Evolutionary conservation across 1,284 basidiomycete species (phyloP).

Genomic region (Sanghuangporus weigelae): DNA sequence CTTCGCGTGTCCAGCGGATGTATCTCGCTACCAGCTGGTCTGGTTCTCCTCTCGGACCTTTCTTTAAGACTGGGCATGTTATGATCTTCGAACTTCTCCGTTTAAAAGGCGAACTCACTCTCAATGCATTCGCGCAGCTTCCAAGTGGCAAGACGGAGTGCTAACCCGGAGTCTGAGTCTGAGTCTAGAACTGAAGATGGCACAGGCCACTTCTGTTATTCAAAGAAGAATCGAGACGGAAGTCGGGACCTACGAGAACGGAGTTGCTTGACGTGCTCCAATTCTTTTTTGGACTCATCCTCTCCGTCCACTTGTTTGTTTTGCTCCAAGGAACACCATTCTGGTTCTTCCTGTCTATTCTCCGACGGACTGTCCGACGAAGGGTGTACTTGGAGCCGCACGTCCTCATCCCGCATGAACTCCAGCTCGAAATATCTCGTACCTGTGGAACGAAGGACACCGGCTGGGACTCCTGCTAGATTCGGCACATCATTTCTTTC

Average conservation of each 20-base stretch:
- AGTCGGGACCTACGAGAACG: neutral
- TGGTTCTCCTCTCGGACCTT: neutral
- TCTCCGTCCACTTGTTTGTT: neutral
- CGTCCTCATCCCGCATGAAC: neutral
- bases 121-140: conserved; percentile 6
- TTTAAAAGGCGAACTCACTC: neutral
- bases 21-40: neutral
- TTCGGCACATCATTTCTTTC: neutral
- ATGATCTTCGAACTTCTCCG: neutral
- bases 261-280: neutral
- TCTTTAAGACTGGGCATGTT: neutral
- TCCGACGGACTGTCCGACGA: neutral
- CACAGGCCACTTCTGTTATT: neutral
- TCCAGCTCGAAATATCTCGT: neutral
- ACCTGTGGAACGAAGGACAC: neutral
- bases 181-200: neutral
- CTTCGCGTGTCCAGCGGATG: neutral
- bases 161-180: neutral
- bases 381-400: neutral
- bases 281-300: neutral
- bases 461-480: neutral
- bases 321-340: neutral
- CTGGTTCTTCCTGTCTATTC: neutral
- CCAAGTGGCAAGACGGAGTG: neutral
- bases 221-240: too few relatives aligned